Evolutionary conservation across 768 basidiomycete species (phyloP).

Genomic region (Boletales sp.): DNA sequence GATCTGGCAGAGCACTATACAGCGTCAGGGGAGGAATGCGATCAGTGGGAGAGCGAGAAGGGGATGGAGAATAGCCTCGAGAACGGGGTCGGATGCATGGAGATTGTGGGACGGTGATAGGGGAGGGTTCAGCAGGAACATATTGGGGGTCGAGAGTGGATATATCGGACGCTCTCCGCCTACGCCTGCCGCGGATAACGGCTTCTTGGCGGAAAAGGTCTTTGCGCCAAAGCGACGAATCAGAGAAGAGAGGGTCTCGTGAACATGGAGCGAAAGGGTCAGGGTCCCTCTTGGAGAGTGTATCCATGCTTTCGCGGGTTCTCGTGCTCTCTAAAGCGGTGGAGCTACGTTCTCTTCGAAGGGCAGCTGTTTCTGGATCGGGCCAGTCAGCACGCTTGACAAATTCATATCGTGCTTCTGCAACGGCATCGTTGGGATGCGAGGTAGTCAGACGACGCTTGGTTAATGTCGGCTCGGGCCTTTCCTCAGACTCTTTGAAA

Average conservation of each 20-base stretch:
- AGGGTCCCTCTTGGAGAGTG: conserved; percentile 20
- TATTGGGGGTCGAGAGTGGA: conserved; percentile 30
- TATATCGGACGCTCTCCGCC: conserved; percentile 50
- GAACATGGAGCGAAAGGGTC: conserved; percentile 27
- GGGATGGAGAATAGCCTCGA: conserved; percentile 51
- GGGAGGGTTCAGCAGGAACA: conserved; percentile 23
- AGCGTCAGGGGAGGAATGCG: conserved; percentile 32
- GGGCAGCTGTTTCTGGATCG: conserved; percentile 68
- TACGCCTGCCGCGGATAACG: conserved; percentile 54
- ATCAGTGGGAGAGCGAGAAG: conserved; percentile 38
- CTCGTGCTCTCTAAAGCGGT: conserved; percentile 54
- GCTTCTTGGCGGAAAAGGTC: conserved; percentile 43
- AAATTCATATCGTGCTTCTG: conserved; percentile 72
- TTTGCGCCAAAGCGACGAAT: conserved; percentile 57
- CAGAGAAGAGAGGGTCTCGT: conserved; percentile 43
- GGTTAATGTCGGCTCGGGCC: conserved; percentile 18
- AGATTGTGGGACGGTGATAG: conserved; percentile 33
- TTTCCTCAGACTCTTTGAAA: conserved; percentile 68
- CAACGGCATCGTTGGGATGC: conserved; percentile 49
- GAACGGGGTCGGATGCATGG: conserved; percentile 41
- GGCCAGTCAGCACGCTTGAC: conserved; percentile 86
- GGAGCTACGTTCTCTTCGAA: conserved; percentile 65
- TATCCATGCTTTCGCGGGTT: conserved; percentile 44
- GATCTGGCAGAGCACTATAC: conserved; percentile 16
- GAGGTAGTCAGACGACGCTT: conserved; percentile 33